phyloP scores from a whole-genome alignment of 768 basidiomycete genomes.

The Lactarius psammicola region DNA sequence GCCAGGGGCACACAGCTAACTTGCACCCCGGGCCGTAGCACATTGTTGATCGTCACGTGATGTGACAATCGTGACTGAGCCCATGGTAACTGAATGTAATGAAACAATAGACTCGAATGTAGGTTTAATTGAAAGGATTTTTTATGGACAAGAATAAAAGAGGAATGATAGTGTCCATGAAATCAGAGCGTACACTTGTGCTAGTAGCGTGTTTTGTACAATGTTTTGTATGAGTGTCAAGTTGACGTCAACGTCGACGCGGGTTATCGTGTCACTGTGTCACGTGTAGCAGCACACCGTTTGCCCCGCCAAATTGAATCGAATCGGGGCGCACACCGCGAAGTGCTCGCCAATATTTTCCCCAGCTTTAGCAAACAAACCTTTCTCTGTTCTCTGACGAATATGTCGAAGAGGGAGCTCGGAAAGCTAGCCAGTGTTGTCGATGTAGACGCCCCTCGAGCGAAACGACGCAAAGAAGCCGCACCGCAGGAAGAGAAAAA shows the following conservation, averaged over 20 bases:
- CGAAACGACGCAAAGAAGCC: slow-evolving; percentile 51
- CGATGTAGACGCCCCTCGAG: slow-evolving; percentile 47
- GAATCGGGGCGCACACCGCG: slow-evolving; percentile 17
- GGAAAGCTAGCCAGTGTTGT: slow-evolving; percentile 40
- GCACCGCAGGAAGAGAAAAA: slow-evolving; percentile 40
- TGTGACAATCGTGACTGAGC: too few relatives aligned
- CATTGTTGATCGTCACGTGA: too few relatives aligned
- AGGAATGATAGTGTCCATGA: too few relatives aligned
- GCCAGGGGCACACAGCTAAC: too few relatives aligned
- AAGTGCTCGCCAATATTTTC: slow-evolving; percentile 12
- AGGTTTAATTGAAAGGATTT: too few relatives aligned
- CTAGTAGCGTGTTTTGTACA: too few relatives aligned
- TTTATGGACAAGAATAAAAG: too few relatives aligned
- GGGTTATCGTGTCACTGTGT: slow-evolving; percentile 2
- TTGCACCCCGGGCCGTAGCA: too few relatives aligned
- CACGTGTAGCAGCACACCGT: slow-evolving; percentile 14
- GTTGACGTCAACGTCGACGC: slow-evolving; percentile 2
- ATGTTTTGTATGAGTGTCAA: too few relatives aligned
- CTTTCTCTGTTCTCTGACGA: slow-evolving; percentile 8
- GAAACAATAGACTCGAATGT: too few relatives aligned
- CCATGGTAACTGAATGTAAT: too few relatives aligned
- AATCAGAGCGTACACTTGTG: too few relatives aligned
- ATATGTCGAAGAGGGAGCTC: slow-evolving; percentile 54
- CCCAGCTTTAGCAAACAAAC: slow-evolving; percentile 6
- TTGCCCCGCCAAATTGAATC: slow-evolving; percentile 6